Base-by-base conservation (phyloP, 1,284 basidiomycete species). In the Coniferiporia weirii region DNA sequence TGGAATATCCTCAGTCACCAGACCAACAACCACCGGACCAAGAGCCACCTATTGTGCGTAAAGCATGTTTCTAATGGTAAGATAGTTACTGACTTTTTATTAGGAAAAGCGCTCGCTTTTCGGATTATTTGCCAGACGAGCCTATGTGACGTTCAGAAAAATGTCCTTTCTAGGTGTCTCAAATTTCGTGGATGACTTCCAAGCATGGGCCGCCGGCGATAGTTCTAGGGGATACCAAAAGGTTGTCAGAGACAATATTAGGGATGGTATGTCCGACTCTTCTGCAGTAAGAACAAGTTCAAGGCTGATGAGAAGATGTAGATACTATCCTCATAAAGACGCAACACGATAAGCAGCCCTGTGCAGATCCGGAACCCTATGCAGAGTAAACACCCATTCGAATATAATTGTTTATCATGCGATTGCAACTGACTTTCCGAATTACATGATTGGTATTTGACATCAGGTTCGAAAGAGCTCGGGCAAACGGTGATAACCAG, bases 51-150 rank as follows among this genome's bases (percentile, higher is more conserved):
- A 19, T 59, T 20, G 57, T 59, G 43, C 8, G 57, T 54, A 13
- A 40, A 3, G 15, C 19, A 17, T 32, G 8, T 40, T 17, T 40
- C 2, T 9, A 15, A 20, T 2, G 17, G 15, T 4, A 27, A 44
- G 19, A 27, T n/a, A n/a, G n/a, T 55, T 6, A 34, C 35, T n/a
- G 46, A 34, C 17, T 7, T 8, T n/a, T 19, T 49, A 19, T 20
- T 9, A 68, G 67, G 67, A 69, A 47, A 64, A 64, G 10, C 83
- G 88, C n/a, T 92, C 90, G 0, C 71, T 89, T 35, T 89, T 91
- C 69, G 90, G 89, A 2, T 88, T 83, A 65, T 91, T 91, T 65
- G 83, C 80, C 65, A 84, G 89, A 52, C 79, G 90, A 48, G 89
- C 86, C 66, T 85, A 79, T 62, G 76, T 89, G 53, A 85, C 80